Percentiles rank a stretch among this genome's conserved stretches.
phyloP scores from a whole-genome alignment of 257 asterid species.

The Galeopsis tetrahit region DNA sequence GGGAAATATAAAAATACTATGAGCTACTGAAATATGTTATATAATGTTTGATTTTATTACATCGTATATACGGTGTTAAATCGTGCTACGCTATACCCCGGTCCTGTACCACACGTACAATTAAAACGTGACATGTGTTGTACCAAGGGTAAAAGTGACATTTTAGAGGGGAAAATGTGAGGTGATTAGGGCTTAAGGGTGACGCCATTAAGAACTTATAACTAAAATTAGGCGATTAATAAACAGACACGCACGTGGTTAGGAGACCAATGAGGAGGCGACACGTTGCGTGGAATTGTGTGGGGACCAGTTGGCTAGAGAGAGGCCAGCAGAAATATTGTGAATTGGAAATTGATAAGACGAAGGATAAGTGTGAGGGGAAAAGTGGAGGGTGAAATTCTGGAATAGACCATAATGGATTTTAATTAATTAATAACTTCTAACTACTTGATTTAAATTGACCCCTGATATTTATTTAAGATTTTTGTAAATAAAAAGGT shows the following conservation, averaged over 20 bases:
- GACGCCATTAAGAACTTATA: slow-evolving; percentile 44
- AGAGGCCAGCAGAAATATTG: slow-evolving; percentile 38
- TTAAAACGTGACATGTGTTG: background rate
- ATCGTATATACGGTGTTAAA: slow-evolving; percentile 36
- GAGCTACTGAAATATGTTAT: slow-evolving; percentile 34
- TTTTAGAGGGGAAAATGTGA: background rate
- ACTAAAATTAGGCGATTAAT: slow-evolving; percentile 51
- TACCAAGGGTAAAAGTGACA: slow-evolving; percentile 9
- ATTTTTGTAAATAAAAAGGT: too few relatives aligned
- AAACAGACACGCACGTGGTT: slow-evolving; percentile 53
- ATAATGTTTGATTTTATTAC: slow-evolving; percentile 41
- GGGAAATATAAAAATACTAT: slow-evolving; percentile 20
- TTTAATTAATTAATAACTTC: background rate
- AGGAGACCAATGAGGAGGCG: background rate
- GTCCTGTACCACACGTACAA: background rate
- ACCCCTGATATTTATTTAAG: background rate
- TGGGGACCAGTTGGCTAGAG: slow-evolving; percentile 40
- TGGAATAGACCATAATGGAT: slow-evolving; percentile 25
- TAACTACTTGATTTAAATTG: background rate
- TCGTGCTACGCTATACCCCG: slow-evolving; percentile 17
- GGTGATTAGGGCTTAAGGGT: slow-evolving; percentile 41
- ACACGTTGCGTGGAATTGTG: slow-evolving; percentile 36
- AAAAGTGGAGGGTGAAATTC: slow-evolving; percentile 32
- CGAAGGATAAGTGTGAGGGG: slow-evolving; percentile 43
- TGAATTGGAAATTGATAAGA: slow-evolving; percentile 41